A percentile compares a stretch with the other conserved stretches of the same genome.
These are phyloP conservation scores for Francoa sonchifolia DNA, from an alignment of 441 rosid species.

Conservation along the genomic window DNA sequence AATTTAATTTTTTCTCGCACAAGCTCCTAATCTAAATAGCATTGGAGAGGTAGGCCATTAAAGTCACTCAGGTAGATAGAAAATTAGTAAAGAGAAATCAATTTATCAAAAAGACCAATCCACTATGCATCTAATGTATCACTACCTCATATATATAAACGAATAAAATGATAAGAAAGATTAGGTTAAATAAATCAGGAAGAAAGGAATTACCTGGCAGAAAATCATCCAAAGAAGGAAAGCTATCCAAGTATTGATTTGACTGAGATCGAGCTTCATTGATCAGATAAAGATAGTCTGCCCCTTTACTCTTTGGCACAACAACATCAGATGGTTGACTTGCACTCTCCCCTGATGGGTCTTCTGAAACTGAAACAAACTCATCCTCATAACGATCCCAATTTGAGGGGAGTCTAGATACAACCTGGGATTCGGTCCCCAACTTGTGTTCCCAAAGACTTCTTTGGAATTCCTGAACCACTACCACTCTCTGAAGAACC, in stretches of 20 bases:
- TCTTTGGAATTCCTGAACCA: conserved; percentile 17
- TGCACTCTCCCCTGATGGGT: conserved; percentile 12
- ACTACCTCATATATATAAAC: too few species aligned
- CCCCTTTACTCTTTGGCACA: conserved; percentile 71
- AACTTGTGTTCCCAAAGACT: conserved; percentile 25
- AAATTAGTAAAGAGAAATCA: too few species aligned
- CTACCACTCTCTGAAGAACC: conserved; percentile 12
- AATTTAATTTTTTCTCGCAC: too few species aligned
- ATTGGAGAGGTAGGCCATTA: too few species aligned
- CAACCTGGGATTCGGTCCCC: conserved; percentile 16
- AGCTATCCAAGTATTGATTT: conserved; percentile 18
- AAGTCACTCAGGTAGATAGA: too few species aligned
- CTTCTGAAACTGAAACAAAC: conserved; percentile 20
- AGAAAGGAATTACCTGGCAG: conserved; percentile 60
- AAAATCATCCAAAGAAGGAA: conserved; percentile 38
- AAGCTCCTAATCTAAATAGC: too few species aligned
- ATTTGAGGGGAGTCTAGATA: conserved; percentile 48
- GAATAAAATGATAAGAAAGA: too few species aligned
- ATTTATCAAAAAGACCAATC: too few species aligned
- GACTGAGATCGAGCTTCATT: conserved; percentile 50
- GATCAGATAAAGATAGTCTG: conserved; percentile 48
- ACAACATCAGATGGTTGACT: conserved; percentile 21
- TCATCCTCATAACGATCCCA: conserved; percentile 72
- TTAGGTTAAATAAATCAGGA: too few species aligned
- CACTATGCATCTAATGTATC: too few species aligned